Evolutionary conservation across 2,329 filamentous ascomycete species (phyloP), one percentile per base, ranked within the genome.

Genomic region (Chrysosporium keratinophilum): DNA sequence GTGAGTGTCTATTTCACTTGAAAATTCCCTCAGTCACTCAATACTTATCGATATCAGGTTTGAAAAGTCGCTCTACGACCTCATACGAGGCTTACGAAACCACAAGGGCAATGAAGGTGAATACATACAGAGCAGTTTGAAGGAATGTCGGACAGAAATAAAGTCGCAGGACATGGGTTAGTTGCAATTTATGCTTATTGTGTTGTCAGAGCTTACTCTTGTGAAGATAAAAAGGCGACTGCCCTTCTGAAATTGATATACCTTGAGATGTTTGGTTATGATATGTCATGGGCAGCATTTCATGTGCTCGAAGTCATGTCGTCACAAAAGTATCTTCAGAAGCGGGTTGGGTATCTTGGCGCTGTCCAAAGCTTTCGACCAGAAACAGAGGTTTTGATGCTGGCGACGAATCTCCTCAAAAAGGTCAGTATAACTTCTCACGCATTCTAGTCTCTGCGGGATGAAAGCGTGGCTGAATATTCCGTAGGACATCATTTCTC

Each of bases 261-360:
- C 69, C 81, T 98, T 60, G 93, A 98, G 69, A 98, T 98, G 93
- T 90, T 97, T 62, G 93, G 93, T 12, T 87, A 97, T 68, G 93
- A 97, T 71, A 98, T 98, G 93, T 96, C 91, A 2, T 98, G 93
- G 93, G 93, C 93, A 3, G 90, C 90, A 11, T 98, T 98, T 73
- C 88, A 98, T 69, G 91, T 97, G 50, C 83, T 98, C 46, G 93
- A 98, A 74, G 93, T 98, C 72, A 98, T 98, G 93, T 95, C 90
- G 37, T 95, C 88, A 39, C 78, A 85, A 46, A 97, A 96, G 68
- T 95, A 95, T 69, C 80, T 89, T 61, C 91, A 96, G 71, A 98
- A 98, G 73, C 81, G 91, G 60, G 88, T 96, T 43, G 93, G 91
- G 55, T 98, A 98, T 69, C 77, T 98, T 17, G 91, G 87, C 12